Evolutionary conservation across 1,139 yeast genomes (phyloP), one percentile per base, ranked within the genome.

Genomic region (Protomyces inouyei): DNA sequence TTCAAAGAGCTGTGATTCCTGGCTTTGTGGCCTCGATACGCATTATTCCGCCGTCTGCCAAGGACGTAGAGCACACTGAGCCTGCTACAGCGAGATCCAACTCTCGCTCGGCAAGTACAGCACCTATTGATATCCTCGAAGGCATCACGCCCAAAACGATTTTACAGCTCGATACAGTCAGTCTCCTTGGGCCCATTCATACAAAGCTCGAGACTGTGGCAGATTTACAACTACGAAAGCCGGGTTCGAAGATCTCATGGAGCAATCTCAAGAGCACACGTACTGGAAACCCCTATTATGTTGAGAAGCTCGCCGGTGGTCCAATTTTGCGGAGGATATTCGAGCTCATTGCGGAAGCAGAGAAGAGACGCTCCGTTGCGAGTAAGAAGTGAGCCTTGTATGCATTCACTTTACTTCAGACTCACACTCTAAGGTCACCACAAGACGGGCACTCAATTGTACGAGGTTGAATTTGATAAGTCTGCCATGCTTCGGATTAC

Each of bases 1-100:
- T 52, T n/a, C 63, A 59, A 23, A 38, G 48, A n/a, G 36, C 52
- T 38, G 53, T 59, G 32, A 55, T 59, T 10, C 63, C 63, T n/a
- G 52, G 55, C 52, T 52, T 16, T 10, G 57, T 59, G 16, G 55
- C 63, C 16, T 16, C 57, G 14, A 59, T 59, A 28, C 43, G 57
- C 21, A 48, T 59, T 16, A 12, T 51, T 3, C 55, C 48, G n/a
- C 23, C 48, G 25, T 16, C 48, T 10, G 43, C 21, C 2, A 35
- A 12, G 10, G 12, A 35, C 4, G n/a, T 8, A 3, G 37, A 23
- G 14, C 23, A n/a, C 2, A n/a, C 48, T 3, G 14, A 14, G 28
- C 16, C 52, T 16, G 14, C 16, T 2, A 10, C 16, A 4, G 5
- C 25, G 23, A 10, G 10, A 12, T n/a, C 23, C 2, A 8, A 12